Base-by-base conservation (phyloP, 2,329 filamentous ascomycete species). In the Alternaria tenuissima region DNA sequence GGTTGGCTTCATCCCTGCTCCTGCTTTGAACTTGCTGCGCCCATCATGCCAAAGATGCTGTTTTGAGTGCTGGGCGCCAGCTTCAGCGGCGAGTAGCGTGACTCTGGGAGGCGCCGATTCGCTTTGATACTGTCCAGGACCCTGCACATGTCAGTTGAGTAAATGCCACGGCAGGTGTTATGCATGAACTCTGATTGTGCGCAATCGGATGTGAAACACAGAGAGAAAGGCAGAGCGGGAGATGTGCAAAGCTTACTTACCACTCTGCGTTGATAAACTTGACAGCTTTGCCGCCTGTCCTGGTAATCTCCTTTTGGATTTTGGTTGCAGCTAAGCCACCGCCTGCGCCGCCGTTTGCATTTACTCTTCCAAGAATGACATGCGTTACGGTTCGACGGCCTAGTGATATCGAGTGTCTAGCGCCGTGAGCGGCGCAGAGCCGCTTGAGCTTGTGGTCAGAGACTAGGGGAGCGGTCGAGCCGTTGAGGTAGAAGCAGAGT, bases 381-480 rank as follows among this genome's bases (percentile, higher is more conserved):
- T 97, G 94, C 34, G 93, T 96, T 66, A 97, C 92, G 52, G 85
- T 86, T 38, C 88, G 86, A 44, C 92, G 86, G 9, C 87, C 90
- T 9, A 96, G 86, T 59, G 88, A 84, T 36, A 93, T 85, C 4
- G 91, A 89, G 67, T 92, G 83, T 42, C 80, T 83, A 1, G 88
- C 94, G 20, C 94, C 94, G 73, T 96, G 88, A 57, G 88, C 84
- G 5, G 85, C 87, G 38, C 97, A 85, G 16, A 96, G 78, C 56
- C 89, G 88, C 82, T 95, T 96, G 58, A 97, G 85, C 75, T 87
- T 91, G 81, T 96, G 91, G 77, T 97, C 94, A 14, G 92, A 96
- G 63, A 97, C 86, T 24, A 88, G 78, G 1, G 94, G 93, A 61
- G 89, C 86, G 2, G 93, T 96, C 67, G 91, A 94, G 62, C 93